Evolutionary conservation across 306 rosid genomes (phyloP).

Genomic region (Sphenostylis stenocarpa): DNA sequence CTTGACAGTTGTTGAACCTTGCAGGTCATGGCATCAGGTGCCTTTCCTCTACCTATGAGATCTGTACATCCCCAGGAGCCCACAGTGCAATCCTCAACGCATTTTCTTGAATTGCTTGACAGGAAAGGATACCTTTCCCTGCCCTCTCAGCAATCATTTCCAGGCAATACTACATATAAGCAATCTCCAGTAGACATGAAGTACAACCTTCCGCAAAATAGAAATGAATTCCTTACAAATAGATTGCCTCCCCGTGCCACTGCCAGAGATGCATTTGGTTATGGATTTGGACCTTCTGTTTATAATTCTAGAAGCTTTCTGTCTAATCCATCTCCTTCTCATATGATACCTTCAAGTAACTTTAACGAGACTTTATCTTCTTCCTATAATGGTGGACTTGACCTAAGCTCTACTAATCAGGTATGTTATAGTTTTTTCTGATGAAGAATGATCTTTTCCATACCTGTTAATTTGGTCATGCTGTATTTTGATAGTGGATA

Average conservation of each 20-base stretch:
- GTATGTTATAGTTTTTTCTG: slow-evolving; percentile 34
- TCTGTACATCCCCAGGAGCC: slow-evolving; percentile 40
- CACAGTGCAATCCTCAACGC: slow-evolving; percentile 16
- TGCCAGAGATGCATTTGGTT: slow-evolving; percentile 41
- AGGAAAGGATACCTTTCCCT: slow-evolving; percentile 20
- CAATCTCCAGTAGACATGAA: slow-evolving; percentile 42
- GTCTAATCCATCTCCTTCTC: slow-evolving; percentile 40
- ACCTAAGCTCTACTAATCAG: slow-evolving; percentile 46
- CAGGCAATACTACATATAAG: slow-evolving; percentile 37
- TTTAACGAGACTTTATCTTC: slow-evolving; percentile 44
- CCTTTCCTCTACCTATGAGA: slow-evolving; percentile 37
- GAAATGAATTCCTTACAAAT: slow-evolving; percentile 28
- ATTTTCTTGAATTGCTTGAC: slow-evolving; percentile 23
- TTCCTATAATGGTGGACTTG: slow-evolving; percentile 43
- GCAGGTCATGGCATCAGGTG: slow-evolving; percentile 48
- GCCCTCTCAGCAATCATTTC: slow-evolving; percentile 40
- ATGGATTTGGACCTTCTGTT: slow-evolving; percentile 48
- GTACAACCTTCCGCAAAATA: slow-evolving; percentile 39
- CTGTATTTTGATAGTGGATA: background rate
- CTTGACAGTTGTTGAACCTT: slow-evolving; percentile 31
- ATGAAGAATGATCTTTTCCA: background rate
- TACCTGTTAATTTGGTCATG: background rate
- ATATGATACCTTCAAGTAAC: slow-evolving; percentile 34
- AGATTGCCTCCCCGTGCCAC: slow-evolving; percentile 37
- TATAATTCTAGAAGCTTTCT: slow-evolving; percentile 36